Evolutionary conservation across 176 grass and related monocot species (phyloP).

Genomic region (Paspalum notatum): DNA sequence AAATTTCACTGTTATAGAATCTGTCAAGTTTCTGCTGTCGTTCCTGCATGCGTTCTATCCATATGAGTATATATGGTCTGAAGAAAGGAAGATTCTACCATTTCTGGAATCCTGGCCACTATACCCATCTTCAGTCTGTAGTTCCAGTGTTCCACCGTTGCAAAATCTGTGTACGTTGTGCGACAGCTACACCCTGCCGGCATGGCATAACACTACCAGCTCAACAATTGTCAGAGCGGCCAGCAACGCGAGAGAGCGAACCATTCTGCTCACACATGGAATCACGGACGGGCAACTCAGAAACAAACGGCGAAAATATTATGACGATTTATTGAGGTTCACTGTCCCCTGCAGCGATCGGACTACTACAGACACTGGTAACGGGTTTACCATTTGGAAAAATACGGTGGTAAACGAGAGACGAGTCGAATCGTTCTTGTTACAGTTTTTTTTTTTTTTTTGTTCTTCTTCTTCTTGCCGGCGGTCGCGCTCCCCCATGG

Average conservation of each 20-base stretch:
- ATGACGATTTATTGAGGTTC: conserved; percentile 51
- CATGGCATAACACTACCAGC: too few species aligned
- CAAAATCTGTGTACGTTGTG: not conserved
- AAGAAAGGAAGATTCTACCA: not conserved
- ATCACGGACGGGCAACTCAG: not conserved
- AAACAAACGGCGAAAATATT: conserved; percentile 15
- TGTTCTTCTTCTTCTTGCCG: conserved; percentile 35
- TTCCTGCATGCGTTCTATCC: too few species aligned
- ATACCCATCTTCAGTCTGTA: not conserved
- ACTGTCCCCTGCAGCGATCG: conserved; percentile 53
- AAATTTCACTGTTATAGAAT: not conserved
- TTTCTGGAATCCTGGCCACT: not conserved
- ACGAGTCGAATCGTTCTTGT: conserved; percentile 61
- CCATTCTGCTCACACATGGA: not conserved
- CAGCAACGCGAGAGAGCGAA: not conserved
- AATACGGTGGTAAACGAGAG: conserved; percentile 92
- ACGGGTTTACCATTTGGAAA: conserved; percentile 78
- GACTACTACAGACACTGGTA: conserved; percentile 68
- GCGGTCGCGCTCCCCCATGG: conserved; percentile 50
- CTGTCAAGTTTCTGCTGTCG: not conserved
- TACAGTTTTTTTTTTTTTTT: conserved; percentile 59
- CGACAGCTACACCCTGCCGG: too few species aligned
- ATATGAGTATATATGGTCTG: too few species aligned
- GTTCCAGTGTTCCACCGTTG: not conserved
- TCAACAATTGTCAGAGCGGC: not conserved